Base-by-base conservation (phyloP, 306 rosid genomes). In the Glycine soja region DNA sequence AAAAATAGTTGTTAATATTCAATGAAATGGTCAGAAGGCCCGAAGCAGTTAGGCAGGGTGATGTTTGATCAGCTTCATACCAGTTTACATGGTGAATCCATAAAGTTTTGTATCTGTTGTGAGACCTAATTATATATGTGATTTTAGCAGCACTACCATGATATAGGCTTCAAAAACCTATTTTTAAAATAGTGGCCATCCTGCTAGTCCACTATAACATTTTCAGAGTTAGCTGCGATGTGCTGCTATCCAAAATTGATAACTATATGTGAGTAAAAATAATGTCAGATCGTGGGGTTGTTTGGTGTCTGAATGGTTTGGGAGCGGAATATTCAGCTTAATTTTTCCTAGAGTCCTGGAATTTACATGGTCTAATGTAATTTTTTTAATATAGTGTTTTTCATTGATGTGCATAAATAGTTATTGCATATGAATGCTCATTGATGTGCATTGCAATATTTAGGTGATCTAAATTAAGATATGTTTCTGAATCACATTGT, bases 401-500 rank as follows among this genome's bases (percentile, higher is more conserved):
- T 18, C 16, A 32, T 13, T 62, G 46, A 43, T 5, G 50, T 2
- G 62, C 69, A 30, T 48, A 42, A 67, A 24, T 78, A n/a, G 59
- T 51, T 69, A 12, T 45, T 69, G 5, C 8, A 14, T 56, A 11
- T 19, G 50, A 54, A 42, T 47, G 77, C 47, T 24, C 74, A 50
- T 74, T 61, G 77, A 10, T 57, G 7, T 59, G 67, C 46, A 58
- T 48, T 67, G 61, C 62, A 47, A 51, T 70, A 46, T 6, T 63
- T 46, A 48, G 73, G 71, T 18, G 42, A 66, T 13, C 4, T 34
- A 18, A 5, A 32, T 40, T 53, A 15, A 18, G 56, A 5, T 62
- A 15, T 74, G 63, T 46, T 15, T 16, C 69, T 70, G 50, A 24
- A 45, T 78, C 59, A 58, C 70, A 18, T 12, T 74, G 52, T 75